A percentile compares a stretch with the other conserved stretches of the same genome.
phyloP scores from a whole-genome alignment of 1,284 basidiomycete species.

The Omphalotus olearius region DNA sequence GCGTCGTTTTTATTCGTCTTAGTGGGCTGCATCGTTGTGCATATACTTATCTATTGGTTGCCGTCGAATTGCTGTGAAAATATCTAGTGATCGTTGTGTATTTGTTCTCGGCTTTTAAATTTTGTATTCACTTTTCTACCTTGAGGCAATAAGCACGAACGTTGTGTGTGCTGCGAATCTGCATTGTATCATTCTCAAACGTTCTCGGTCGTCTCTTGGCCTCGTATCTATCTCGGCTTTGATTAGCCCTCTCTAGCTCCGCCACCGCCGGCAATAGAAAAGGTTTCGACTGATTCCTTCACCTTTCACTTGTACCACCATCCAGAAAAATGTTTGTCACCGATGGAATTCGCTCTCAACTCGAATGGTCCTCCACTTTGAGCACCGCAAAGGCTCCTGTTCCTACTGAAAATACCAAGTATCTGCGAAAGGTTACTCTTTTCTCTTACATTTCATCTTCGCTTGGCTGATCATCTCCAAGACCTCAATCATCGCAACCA shows the following conservation, averaged over 20 bases:
- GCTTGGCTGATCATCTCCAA: conserved; percentile 27
- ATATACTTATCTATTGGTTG: conserved; percentile 12
- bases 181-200: no score
- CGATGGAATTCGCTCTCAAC: conserved; percentile 70
- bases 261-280: background rate
- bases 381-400: conserved; percentile 66
- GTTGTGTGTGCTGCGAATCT: no score
- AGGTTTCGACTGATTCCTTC: background rate
- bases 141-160: no score
- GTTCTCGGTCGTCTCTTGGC: background rate
- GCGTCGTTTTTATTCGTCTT: conserved; percentile 1
- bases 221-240: background rate
- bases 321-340: conserved; percentile 41
- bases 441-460: background rate
- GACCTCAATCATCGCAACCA: conserved; percentile 97
- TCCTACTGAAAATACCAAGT: conserved; percentile 77
- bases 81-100: conserved; percentile 4
- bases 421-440: conserved; percentile 73
- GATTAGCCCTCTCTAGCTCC: conserved; percentile 7
- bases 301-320: conserved; percentile 16
- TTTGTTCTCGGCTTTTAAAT: background rate
- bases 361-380: conserved; percentile 88
- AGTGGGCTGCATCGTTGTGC: conserved; percentile 3
- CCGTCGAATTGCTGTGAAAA: conserved; percentile 14
- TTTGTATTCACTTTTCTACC: background rate